Evolutionary conservation across 345 rosid genomes (phyloP), one percentile per base, ranked within the genome.

Genomic region (Raphanus sativus): DNA sequence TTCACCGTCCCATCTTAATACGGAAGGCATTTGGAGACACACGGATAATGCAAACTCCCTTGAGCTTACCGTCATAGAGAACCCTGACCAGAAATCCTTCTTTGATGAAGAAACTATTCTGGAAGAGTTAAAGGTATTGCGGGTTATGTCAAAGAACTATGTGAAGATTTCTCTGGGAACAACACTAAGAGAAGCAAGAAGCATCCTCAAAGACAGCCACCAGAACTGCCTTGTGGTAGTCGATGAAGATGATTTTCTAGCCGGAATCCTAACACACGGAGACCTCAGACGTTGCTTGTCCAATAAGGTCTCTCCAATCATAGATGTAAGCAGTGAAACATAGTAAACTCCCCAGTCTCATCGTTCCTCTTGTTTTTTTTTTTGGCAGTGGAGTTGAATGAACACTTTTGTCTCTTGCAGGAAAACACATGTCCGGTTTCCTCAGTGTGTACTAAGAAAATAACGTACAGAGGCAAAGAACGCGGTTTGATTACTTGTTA

Each of bases 401-500:
- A 5, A 12, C n/a, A n/a, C 1, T 26, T 73, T 50, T 50, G 74
- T 69, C 13, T 50, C 48, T 69, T 83, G 59, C 84, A 94, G 98
- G 95, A 79, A 63, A 84, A 83, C 55, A 36, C 86, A 55, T 80
- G 87, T 74, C 89, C 73, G n/a, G 91, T 94, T 67, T 90, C 97
- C 6, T 87, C 92, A 3, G 84, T 86, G n/a, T 95, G 99, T 83
- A 92, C 98, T 2, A 78, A 81, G 72, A 89, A 84, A 70, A 88
- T 92, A 75, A 88, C 56, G 70, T 92, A 90, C 77, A 82, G 90
- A 40, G 99, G 98, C 28, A 82, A 86, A 83, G 86, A 83, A 70
- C 95, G 99, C 33, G 96, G 96, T 69, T 84, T 92, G 55, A 79
- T 95, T 45, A 95, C 91, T n/a, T 95, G 99, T 79, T 92, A 90